Conservation (phyloP, 2,329 filamentous ascomycete species). For the Nemania sp. region DNA sequence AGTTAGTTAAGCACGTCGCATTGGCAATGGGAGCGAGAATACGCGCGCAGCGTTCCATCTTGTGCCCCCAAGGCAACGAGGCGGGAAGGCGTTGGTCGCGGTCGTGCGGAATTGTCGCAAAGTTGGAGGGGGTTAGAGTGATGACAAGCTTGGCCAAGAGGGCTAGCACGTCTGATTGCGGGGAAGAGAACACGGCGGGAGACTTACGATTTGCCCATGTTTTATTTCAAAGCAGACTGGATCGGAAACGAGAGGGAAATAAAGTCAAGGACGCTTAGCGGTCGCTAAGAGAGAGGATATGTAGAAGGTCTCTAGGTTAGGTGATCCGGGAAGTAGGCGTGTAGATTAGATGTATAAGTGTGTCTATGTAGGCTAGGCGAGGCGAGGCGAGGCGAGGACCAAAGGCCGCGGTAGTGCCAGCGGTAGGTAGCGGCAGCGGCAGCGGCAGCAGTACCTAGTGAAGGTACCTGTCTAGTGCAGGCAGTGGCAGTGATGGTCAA, state of each 20-base stretch:
- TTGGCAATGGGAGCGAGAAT: not conserved
- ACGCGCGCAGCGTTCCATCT: not conserved
- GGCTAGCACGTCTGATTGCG: slow-evolving; percentile 2
- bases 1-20: slow-evolving; percentile 15
- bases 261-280: not conserved
- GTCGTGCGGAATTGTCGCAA: slow-evolving; percentile 16
- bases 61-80: not conserved
- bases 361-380: not conserved
- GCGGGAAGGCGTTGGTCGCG: not conserved
- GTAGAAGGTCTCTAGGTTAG: not conserved
- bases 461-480: too few relatives aligned
- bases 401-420: not conserved
- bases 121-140: not conserved
- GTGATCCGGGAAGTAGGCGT: not conserved
- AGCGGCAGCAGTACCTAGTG: too few relatives aligned
- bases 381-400: not conserved
- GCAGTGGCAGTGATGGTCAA: too few relatives aligned
- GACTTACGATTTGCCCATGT: slow-evolving; percentile 41
- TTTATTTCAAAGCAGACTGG: slow-evolving; percentile 18
- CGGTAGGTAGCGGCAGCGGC: not conserved
- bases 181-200: slow-evolving; percentile 9
- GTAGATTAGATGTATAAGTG: not conserved
- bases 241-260: not conserved
- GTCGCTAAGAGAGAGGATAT: not conserved
- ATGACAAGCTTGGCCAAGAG: slow-evolving; percentile 12